Evolutionary conservation across 108 stramenopile genomes (phyloP).

Genomic region (Halocafeteria seosinensis): DNA sequence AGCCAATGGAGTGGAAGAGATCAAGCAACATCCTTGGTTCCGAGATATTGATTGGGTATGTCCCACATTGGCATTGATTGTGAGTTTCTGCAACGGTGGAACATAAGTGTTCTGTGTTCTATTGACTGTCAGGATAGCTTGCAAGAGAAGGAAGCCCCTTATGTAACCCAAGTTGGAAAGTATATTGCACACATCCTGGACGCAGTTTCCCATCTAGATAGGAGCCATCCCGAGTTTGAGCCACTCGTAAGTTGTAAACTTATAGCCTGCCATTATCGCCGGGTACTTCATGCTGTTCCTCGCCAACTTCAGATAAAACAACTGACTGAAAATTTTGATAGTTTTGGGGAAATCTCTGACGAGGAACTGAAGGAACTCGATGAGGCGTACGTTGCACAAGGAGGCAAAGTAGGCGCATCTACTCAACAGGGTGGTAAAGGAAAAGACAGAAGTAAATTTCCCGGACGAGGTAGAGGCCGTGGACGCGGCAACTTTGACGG

Average conservation of each 20-base stretch:
- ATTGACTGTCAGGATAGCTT: too few species aligned
- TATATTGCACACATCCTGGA: conserved; percentile 13
- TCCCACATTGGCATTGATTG: too few species aligned
- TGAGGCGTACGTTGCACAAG: neutral
- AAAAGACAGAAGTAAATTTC: too few species aligned
- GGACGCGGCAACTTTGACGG: neutral
- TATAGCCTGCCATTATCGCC: too few species aligned
- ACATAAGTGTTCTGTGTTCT: too few species aligned
- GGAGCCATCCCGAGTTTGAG: conserved; percentile 1
- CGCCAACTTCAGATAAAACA: too few species aligned
- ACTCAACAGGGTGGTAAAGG: neutral
- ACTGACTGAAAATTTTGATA: neutral
- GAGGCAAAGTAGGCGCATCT: neutral
- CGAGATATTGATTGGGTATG: conserved; percentile 21
- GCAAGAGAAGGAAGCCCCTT: conserved; percentile 24
- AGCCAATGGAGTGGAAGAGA: conserved; percentile 25
- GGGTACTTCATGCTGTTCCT: too few species aligned
- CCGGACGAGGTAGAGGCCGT: too few species aligned
- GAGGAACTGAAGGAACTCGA: neutral
- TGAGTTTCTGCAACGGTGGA: too few species aligned
- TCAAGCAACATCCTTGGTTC: conserved; percentile 39
- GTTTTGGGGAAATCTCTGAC: neutral
- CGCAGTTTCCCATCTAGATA: conserved; percentile 11
- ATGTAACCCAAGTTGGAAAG: conserved; percentile 22
- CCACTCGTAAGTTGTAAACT: too few species aligned